Base-by-base conservation (phyloP, 2,329 filamentous ascomycete species). In the Cadophora gregata region DNA sequence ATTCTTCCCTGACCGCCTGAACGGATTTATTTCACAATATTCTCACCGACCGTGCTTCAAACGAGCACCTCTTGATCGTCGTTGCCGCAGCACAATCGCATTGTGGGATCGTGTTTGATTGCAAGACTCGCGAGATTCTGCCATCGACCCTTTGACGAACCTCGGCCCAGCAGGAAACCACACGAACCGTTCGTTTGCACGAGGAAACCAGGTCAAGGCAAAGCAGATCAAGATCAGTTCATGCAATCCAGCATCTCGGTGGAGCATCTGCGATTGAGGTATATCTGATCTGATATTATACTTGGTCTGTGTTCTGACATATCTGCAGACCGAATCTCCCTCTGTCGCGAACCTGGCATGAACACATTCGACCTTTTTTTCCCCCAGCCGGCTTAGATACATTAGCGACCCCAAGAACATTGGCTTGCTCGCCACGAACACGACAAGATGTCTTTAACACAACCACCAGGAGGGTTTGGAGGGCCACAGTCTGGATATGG, bases 371-470 rank as follows among this genome's bases (percentile, higher is more conserved):
- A 27, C 14, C 56, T 8, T 10, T 3, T 25, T 8, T 10, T 3
- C n/a, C 33, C 6, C 12, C 48, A 7, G 27, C 6, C 4, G 14
- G 12, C 33, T n/a, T 24, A 19, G n/a, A 36, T 47, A 38, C 25
- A 33, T 31, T 38, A 19, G 12, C 27, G 19, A n/a, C 2, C 33
- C 21, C 25, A 21, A n/a, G 31, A 63, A 45, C 50, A 8, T 55
- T 53, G 36, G 4, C 48, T 27, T 21, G 3, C 19, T 9, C 24
- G 8, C 10, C 31, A 36, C 38, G 16, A n/a, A 27, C 24, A 25
- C 24, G 50, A 31, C 9, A 55, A 42, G 19, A 63, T 66, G 64
- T 63, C 64, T 36, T 48, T 66, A 45, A 33, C 59, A 29, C 59
- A 60, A 27, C 27, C 55, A 47, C 29, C 16, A 24, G 33, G 56